Evolutionary conservation across 768 basidiomycete genomes (phyloP).

Genomic region (Flagelloscypha sp.): DNA sequence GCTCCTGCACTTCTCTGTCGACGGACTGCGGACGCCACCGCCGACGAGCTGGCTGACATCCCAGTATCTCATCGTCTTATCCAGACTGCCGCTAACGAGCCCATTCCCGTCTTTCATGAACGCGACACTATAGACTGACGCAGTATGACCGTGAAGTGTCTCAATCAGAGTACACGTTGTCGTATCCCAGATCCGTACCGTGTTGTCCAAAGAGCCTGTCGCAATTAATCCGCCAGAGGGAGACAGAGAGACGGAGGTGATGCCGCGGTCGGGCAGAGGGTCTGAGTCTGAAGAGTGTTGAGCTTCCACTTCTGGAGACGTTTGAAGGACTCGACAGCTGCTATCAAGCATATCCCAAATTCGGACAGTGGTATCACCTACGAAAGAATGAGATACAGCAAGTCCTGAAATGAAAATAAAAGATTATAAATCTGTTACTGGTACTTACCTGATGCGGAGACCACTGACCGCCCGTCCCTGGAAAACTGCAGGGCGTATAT

Average conservation of each 20-base stretch:
- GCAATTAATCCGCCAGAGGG: constrained; percentile 43
- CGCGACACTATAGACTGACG: constrained; percentile 56
- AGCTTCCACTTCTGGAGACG: no score
- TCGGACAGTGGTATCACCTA: constrained; percentile 28
- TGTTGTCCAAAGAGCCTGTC: constrained; percentile 47
- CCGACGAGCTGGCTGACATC: constrained; percentile 30
- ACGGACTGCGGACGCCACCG: no score
- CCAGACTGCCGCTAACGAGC: constrained; percentile 63
- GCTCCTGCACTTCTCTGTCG: constrained; percentile 35
- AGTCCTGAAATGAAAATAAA: no score
- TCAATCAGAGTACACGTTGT: constrained; percentile 40
- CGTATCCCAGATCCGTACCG: constrained; percentile 56
- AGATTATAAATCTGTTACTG: no score
- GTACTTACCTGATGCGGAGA: constrained; percentile 84
- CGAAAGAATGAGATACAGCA: no score
- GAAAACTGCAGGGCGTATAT: constrained; percentile 94
- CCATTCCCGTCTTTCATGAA: constrained; percentile 68
- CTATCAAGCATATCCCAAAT: background rate
- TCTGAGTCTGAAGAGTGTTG: no score
- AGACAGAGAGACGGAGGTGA: constrained; percentile 49
- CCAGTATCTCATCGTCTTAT: constrained; percentile 55
- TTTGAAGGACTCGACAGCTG: background rate
- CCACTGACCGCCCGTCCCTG: constrained; percentile 74
- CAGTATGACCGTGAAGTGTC: constrained; percentile 47
- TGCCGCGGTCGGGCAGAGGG: constrained; percentile 40